Evolutionary conservation across 2,329 filamentous ascomycete species (phyloP), one percentile per base, ranked within the genome.

Genomic region (Fusarium sp.): DNA sequence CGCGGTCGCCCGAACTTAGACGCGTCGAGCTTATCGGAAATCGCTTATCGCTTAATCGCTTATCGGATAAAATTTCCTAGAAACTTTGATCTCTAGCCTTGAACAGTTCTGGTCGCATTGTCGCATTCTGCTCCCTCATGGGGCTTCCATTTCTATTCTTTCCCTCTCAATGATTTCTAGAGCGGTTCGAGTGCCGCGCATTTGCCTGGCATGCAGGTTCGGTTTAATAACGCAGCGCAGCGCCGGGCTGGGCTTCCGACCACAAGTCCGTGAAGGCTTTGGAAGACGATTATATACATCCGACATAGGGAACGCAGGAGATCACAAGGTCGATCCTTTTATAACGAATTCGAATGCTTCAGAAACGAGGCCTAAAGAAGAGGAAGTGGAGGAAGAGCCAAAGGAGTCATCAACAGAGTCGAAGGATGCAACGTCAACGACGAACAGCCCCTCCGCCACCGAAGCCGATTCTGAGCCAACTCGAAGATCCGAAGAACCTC

Each of bases 151-250:
- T 47, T 68, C 38, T 35, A 57, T 63, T 67, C 21, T 50, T 55
- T 41, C 28, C 41, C 39, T 55, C 49, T 71, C 73, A 62, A 82
- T 82, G 80, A 72, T 81, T 67, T 76, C 79, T 21, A 77, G 77
- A 67, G 75, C 75, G 60, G 71, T 63, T 11, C 69, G 74, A 52
- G 71, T 75, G 63, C 74, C 78, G 75, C 77, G 75, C 37, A 71
- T 80, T 33, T 80, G 78, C 64, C 69, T 76, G 46, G 72, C 72
- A 72, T 81, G 80, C 64, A 76, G 77, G 42, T 68, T 73, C 23
- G 73, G 77, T 57, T 57, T 81, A 20, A 50, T 81, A 38, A 54
- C 68, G 5, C 73, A 69, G 46, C 72, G 71, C 68, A 70, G 60
- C 35, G 49, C 64, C 11, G 43, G 53, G 6, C 44, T 54, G 6